Percentiles rank a stretch among this genome's conserved stretches.
Evolutionary conservation across 768 basidiomycete species (phyloP).

Genomic region (Imleria badia): DNA sequence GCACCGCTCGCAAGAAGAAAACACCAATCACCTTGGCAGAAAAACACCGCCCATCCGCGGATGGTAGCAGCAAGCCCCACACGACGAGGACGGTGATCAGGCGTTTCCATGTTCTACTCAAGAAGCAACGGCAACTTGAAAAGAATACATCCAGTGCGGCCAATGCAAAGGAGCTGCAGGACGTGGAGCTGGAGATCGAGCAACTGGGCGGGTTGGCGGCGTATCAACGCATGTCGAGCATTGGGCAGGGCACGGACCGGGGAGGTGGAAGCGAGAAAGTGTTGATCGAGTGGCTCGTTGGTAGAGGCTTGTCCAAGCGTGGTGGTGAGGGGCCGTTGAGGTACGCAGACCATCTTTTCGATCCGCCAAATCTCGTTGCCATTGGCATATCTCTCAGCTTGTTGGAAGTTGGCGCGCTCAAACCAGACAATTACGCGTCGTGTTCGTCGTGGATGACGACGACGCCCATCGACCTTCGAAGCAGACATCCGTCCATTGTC

Average conservation of each 20-base stretch:
- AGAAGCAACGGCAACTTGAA: constrained; percentile 59
- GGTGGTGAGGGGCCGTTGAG: constrained; percentile 29
- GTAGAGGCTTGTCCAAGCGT: constrained; percentile 37
- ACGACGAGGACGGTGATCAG: constrained; percentile 75
- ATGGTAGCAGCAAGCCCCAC: constrained; percentile 49
- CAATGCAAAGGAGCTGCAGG: constrained; percentile 38
- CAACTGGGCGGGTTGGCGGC: constrained; percentile 72
- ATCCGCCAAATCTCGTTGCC: not conserved
- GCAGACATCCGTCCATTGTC: constrained; percentile 76
- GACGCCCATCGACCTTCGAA: constrained; percentile 79
- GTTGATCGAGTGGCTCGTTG: constrained; percentile 72
- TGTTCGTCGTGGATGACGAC: constrained; percentile 71
- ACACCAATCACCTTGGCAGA: constrained; percentile 39
- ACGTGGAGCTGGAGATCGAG: constrained; percentile 62
- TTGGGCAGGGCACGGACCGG: constrained; percentile 77
- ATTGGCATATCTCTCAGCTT: constrained; percentile 44
- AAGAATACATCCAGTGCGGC: constrained; percentile 17
- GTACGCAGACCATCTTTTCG: constrained; percentile 27
- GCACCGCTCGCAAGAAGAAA: constrained; percentile 45
- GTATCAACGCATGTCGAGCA: constrained; percentile 81
- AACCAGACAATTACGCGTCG: constrained; percentile 73
- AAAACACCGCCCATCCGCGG: not conserved
- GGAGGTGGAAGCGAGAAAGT: constrained; percentile 89
- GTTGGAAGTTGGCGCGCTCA: constrained; percentile 87
- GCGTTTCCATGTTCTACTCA: constrained; percentile 77